Percentiles rank a stretch among this genome's conserved stretches.
phyloP scores from a whole-genome alignment of 2,329 filamentous ascomycete species.

The Pestalotiopsis sp. region DNA sequence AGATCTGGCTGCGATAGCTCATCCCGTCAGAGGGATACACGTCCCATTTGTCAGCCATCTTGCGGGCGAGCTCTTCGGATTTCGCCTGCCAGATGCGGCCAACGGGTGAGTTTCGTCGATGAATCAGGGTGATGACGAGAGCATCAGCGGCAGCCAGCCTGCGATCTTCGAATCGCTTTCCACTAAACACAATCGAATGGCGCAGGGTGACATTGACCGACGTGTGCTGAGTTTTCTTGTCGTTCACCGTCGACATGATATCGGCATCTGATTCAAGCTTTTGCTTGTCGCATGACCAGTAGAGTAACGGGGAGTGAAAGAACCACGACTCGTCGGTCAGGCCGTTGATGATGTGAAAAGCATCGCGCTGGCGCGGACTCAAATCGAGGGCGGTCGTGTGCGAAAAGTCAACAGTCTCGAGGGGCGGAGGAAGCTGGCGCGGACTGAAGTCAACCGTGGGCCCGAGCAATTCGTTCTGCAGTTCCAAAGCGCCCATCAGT shows the following conservation, averaged over 20 bases:
- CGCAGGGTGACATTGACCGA: slow-evolving; percentile 74
- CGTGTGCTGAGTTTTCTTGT: slow-evolving; percentile 62
- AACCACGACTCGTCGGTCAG: slow-evolving; percentile 70
- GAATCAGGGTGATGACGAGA: slow-evolving; percentile 76
- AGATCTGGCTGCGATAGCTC: slow-evolving; percentile 61
- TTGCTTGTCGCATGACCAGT: slow-evolving; percentile 72
- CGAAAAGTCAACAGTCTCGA: slow-evolving; percentile 10
- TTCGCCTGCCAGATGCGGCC: slow-evolving; percentile 68
- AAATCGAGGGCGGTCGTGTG: slow-evolving; percentile 37
- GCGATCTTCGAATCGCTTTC: slow-evolving; percentile 73
- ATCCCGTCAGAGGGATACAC: slow-evolving; percentile 60
- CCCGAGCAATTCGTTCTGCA: slow-evolving; percentile 73
- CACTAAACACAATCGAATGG: slow-evolving; percentile 80
- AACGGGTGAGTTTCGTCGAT: slow-evolving; percentile 66
- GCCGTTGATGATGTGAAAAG: slow-evolving; percentile 62
- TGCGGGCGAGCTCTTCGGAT: slow-evolving; percentile 53
- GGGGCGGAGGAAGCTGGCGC: slow-evolving; percentile 29
- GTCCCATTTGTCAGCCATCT: slow-evolving; percentile 59
- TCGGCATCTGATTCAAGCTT: slow-evolving; percentile 62
- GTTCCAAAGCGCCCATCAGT: slow-evolving; percentile 65
- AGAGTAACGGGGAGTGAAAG: slow-evolving; percentile 81
- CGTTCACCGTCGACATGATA: slow-evolving; percentile 71
- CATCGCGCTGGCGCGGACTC: slow-evolving; percentile 50
- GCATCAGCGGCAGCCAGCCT: slow-evolving; percentile 74
- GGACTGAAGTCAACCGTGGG: slow-evolving; percentile 59